phyloP scores from a whole-genome alignment of 2,329 filamentous ascomycete species.

The Calonectria naviculata region DNA sequence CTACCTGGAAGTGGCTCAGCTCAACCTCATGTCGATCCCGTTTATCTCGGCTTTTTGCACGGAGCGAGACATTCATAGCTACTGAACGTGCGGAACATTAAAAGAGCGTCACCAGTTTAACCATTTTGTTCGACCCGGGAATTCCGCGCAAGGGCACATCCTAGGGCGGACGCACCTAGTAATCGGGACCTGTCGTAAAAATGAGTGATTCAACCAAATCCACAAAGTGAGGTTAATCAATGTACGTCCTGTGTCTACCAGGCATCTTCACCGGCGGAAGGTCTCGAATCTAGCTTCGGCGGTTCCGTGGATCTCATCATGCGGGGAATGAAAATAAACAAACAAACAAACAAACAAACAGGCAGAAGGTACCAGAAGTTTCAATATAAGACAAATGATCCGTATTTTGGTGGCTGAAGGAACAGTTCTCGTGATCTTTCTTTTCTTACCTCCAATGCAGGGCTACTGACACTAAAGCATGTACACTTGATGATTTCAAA shows the following conservation, averaged over 20 bases:
- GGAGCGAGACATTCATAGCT: background rate
- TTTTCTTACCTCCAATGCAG: background rate
- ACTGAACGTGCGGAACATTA: background rate
- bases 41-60: background rate
- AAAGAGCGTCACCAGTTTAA: background rate
- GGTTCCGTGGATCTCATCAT: background rate
- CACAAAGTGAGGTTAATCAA: background rate
- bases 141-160: background rate
- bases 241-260: too few relatives aligned
- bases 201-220: background rate
- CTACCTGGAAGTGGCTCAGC: background rate
- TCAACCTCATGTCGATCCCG: background rate
- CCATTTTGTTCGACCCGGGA: too few relatives aligned
- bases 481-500: constrained; percentile 28
- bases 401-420: background rate
- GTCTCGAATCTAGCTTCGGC: background rate
- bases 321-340: background rate
- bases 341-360: background rate
- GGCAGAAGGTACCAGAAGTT: background rate
- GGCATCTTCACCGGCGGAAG: background rate
- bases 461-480: constrained; percentile 13
- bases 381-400: background rate
- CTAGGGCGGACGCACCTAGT: background rate
- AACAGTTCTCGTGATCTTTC: background rate
- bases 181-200: too few relatives aligned